A percentile compares a stretch with the other conserved stretches of the same genome.
Conservation (phyloP, 805 yeast genomes). For the Starmerella geochares region DNA sequence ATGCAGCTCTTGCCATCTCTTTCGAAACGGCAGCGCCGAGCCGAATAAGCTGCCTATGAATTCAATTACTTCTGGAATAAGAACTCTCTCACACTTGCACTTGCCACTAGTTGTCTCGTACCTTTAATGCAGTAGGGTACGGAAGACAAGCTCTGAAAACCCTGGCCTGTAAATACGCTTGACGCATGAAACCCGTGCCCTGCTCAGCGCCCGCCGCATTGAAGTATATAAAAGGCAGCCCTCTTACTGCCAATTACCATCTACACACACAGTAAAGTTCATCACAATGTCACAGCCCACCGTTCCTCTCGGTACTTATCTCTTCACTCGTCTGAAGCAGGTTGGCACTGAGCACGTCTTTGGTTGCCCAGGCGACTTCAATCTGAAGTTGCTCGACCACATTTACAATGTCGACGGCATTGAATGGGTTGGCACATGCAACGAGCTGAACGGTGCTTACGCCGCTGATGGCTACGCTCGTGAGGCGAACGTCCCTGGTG, state of each 20-base stretch:
- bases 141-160: background rate
- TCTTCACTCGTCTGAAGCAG: conserved; percentile 31
- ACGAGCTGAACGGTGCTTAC: conserved; percentile 82
- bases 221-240: background rate
- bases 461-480: conserved; percentile 86
- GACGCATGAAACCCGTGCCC: background rate
- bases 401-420: conserved; percentile 37
- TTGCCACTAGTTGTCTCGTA: background rate
- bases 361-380: conserved; percentile 41
- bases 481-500: conserved; percentile 52
- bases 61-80: too few relatives aligned
- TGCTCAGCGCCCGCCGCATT: background rate
- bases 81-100: background rate
- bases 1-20: too few relatives aligned
- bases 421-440: conserved; percentile 75
- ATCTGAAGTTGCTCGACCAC: conserved; percentile 35
- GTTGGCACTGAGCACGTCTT: conserved; percentile 32
- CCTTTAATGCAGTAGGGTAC: background rate
- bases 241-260: background rate
- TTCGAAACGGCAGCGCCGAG: background rate
- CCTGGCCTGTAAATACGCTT: background rate
- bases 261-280: background rate
- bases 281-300: conserved; percentile 12
- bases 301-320: conserved; percentile 29
- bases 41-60: background rate